A percentile compares a stretch with the other conserved stretches of the same genome.
Conservation (phyloP, 164 flowering plant species). For the Euptelea pleiosperma region DNA sequence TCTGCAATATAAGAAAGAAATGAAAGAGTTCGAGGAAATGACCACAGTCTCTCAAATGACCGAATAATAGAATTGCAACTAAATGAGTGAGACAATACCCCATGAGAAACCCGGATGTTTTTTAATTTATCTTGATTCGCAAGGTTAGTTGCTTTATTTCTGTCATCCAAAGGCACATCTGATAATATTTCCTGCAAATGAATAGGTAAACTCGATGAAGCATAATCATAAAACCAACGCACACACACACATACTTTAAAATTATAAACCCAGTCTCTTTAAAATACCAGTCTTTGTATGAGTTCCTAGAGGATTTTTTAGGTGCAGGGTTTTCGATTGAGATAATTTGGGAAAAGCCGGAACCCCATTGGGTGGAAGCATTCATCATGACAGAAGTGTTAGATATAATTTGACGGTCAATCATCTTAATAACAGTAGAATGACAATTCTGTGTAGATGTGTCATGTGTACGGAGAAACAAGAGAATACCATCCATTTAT, state of each 20-base stretch:
- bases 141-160: conserved; percentile 41
- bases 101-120: conserved; percentile 65
- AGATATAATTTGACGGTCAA: too few species aligned
- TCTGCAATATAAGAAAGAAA: conserved; percentile 38
- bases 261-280: too few species aligned
- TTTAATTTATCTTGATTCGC: conserved; percentile 50
- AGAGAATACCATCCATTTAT: too few species aligned
- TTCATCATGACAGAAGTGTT: too few species aligned
- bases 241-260: background rate
- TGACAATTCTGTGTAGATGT: too few species aligned
- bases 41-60: background rate
- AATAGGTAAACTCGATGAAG: conserved; percentile 6
- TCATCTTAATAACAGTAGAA: too few species aligned
- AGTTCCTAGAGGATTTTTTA: too few species aligned
- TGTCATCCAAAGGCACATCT: conserved; percentile 72
- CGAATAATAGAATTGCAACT: background rate
- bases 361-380: too few species aligned
- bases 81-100: conserved; percentile 40
- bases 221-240: conserved; percentile 1
- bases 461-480: too few species aligned
- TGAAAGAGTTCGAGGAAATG: background rate
- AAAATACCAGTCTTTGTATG: too few species aligned
- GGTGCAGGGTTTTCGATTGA: too few species aligned
- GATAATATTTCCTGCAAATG: conserved; percentile 78
- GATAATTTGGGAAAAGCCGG: too few species aligned